These are phyloP conservation scores for Ceratocystis smalleyi DNA, from an alignment of 2,329 filamentous ascomycete species.

Conservation along the genomic window DNA sequence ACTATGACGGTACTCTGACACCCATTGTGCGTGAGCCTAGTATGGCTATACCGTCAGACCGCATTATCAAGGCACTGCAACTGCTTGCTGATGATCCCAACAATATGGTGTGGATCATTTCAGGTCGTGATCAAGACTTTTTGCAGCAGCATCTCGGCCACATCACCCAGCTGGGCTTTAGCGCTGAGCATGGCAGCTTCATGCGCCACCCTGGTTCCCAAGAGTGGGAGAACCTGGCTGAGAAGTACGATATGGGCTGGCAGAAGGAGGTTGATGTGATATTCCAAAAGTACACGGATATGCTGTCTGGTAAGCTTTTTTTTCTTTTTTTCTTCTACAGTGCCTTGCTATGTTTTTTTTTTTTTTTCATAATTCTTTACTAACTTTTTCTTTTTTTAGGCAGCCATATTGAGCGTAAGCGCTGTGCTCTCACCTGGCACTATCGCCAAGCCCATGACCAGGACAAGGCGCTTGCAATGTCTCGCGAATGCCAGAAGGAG, in stretches of 20 bases:
- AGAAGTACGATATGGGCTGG: constrained; percentile 82
- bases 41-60: constrained; percentile 73
- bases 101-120: constrained; percentile 97
- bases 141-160: constrained; percentile 83
- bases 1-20: constrained; percentile 94
- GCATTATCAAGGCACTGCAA: constrained; percentile 65
- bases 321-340: background rate
- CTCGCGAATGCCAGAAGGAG: constrained; percentile 65
- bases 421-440: constrained; percentile 91
- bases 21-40: constrained; percentile 87
- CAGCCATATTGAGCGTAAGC: constrained; percentile 86
- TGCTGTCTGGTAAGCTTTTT: constrained; percentile 52
- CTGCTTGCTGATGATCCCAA: constrained; percentile 60
- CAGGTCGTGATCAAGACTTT: constrained; percentile 83
- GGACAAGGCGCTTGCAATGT: constrained; percentile 65
- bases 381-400: constrained; percentile 30
- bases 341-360: background rate
- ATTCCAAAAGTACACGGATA: constrained; percentile 79
- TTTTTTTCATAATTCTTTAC: background rate
- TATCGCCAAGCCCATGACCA: constrained; percentile 74
- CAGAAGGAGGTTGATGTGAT: constrained; percentile 68
- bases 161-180: constrained; percentile 77
- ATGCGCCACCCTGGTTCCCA: constrained; percentile 63
- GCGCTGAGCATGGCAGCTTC: constrained; percentile 93
- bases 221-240: constrained; percentile 79